phyloP scores from a whole-genome alignment of 192 early-diverging fungal genomes.

The Podila epigama region DNA sequence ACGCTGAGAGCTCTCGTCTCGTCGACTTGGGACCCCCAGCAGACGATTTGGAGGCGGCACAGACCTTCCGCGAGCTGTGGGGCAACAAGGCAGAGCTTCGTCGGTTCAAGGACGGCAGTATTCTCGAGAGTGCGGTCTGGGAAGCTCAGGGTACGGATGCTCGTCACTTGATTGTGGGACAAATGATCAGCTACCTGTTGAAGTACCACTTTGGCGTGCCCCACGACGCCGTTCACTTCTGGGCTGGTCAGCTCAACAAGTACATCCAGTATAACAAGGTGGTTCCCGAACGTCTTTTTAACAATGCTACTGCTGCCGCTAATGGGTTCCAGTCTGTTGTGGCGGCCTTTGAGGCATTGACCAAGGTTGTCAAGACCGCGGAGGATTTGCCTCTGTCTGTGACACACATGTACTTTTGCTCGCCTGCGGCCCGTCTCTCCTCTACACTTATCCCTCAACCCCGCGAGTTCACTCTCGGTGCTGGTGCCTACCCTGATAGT shows the following conservation, averaged over 20 bases:
- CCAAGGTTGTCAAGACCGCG: slow-evolving; percentile 65
- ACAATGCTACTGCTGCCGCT: slow-evolving; percentile 45
- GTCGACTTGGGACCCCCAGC: slow-evolving; percentile 92
- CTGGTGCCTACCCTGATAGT: slow-evolving; percentile 43
- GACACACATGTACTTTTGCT: slow-evolving; percentile 61
- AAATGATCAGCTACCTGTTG: slow-evolving; percentile 82
- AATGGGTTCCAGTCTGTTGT: slow-evolving; percentile 72
- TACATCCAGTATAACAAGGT: slow-evolving; percentile 63
- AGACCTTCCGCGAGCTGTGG: slow-evolving; percentile 84
- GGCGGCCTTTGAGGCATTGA: slow-evolving; percentile 70
- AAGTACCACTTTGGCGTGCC: slow-evolving; percentile 72
- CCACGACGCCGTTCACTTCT: slow-evolving; percentile 58
- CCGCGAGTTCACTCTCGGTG: slow-evolving; percentile 46
- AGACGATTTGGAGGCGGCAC: slow-evolving; percentile 69
- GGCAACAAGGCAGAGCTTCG: slow-evolving; percentile 89
- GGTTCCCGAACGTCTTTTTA: slow-evolving; percentile 53
- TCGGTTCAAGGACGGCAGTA: slow-evolving; percentile 94
- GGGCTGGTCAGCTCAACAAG: slow-evolving; percentile 72
- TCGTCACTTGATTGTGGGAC: slow-evolving; percentile 75
- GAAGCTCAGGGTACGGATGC: slow-evolving; percentile 64
- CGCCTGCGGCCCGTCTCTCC: slow-evolving; percentile 72
- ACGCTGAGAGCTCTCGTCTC: slow-evolving; percentile 68
- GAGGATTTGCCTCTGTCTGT: slow-evolving; percentile 75
- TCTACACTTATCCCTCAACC: slow-evolving; percentile 83
- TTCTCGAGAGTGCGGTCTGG: slow-evolving; percentile 91